Conservation (phyloP, 805 yeast species). For the Cyberlindnera nakhonratchasimensis region DNA sequence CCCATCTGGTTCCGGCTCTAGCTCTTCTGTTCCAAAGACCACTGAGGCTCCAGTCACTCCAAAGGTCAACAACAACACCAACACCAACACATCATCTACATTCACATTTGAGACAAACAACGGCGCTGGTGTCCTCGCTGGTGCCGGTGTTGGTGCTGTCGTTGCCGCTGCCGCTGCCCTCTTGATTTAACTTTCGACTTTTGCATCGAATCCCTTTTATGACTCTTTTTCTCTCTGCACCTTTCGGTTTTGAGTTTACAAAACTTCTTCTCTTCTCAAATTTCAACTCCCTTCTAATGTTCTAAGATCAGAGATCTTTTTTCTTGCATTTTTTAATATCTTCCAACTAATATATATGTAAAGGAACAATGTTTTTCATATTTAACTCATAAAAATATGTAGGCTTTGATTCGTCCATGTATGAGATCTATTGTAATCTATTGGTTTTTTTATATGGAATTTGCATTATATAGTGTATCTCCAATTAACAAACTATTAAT, state of each 20-base stretch:
- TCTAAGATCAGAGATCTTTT: no score
- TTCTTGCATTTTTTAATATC: no score
- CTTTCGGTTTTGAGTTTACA: not conserved
- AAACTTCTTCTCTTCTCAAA: no score
- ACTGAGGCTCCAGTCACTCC: conserved; percentile 9
- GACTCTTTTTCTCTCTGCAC: not conserved
- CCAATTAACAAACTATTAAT: no score
- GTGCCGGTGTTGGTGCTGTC: conserved; percentile 25
- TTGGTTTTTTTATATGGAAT: no score
- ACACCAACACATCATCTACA: conserved; percentile 7
- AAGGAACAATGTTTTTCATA: no score
- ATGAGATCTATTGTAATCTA: no score
- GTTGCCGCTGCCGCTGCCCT: conserved; percentile 33
- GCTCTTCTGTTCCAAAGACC: conserved; percentile 10
- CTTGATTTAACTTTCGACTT: conserved; percentile 20
- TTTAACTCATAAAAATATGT: no score
- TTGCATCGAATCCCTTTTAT: not conserved
- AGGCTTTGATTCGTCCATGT: no score
- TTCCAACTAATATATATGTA: no score
- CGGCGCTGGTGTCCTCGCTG: conserved; percentile 25
- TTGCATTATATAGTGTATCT: no score
- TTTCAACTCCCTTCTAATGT: not conserved
- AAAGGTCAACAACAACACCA: conserved; percentile 1
- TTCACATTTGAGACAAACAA: conserved; percentile 20
- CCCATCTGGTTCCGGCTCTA: conserved; percentile 22